Conservation (phyloP, 306 rosid species). For the Luffa aegyptiaca region DNA sequence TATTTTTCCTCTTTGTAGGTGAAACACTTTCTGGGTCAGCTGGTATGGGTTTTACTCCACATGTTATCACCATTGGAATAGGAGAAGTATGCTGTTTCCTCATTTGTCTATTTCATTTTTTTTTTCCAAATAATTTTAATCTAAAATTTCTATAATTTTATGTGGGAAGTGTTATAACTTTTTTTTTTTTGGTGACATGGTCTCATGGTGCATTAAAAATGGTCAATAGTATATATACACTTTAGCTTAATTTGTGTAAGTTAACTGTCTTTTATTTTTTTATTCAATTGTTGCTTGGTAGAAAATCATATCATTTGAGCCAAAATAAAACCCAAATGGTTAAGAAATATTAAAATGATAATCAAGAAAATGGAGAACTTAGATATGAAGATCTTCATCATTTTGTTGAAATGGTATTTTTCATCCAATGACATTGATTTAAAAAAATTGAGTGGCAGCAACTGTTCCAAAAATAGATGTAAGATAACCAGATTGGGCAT, state of each 20-base stretch:
- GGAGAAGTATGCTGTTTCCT: constrained; percentile 63
- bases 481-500: background rate
- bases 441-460: background rate
- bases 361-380: background rate
- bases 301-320: background rate
- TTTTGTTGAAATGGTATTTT: background rate
- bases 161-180: background rate
- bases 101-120: background rate
- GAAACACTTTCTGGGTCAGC: constrained; percentile 75
- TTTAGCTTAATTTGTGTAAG: background rate
- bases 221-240: background rate
- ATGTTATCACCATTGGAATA: constrained; percentile 63
- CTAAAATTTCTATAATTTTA: background rate
- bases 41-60: constrained; percentile 88
- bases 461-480: background rate
- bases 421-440: background rate
- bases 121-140: background rate
- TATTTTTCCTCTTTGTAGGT: constrained; percentile 35
- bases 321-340: background rate
- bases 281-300: background rate
- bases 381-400: background rate
- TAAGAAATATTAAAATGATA: background rate
- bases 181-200: background rate
- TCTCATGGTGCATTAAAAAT: background rate
- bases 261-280: background rate